phyloP scores from a whole-genome alignment of 306 rosid genomes.

The Dalbergia cultrata region DNA sequence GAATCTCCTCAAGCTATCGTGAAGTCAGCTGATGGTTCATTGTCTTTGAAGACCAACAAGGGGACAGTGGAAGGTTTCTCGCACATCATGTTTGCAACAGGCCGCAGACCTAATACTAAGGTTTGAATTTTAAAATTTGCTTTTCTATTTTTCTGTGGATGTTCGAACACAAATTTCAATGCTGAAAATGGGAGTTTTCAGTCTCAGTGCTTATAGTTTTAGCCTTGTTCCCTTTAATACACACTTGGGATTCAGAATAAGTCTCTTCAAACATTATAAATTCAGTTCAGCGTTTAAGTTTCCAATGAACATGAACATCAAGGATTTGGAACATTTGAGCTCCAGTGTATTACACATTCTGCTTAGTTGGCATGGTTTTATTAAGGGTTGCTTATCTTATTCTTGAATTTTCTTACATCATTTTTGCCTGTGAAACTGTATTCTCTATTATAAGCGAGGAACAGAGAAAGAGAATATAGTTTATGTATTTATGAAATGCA shows the following conservation, averaged over 20 bases:
- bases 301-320: constrained; percentile 31
- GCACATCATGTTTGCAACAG: constrained; percentile 96
- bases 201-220: not conserved
- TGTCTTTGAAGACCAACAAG: constrained; percentile 89
- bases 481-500: constrained; percentile 36
- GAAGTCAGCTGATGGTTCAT: constrained; percentile 81
- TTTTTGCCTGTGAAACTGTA: constrained; percentile 31
- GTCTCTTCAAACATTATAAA: constrained; percentile 24
- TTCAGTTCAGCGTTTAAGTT: constrained; percentile 31
- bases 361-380: constrained; percentile 10
- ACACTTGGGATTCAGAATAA: constrained; percentile 3
- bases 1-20: constrained; percentile 82
- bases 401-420: constrained; percentile 34
- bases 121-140: constrained; percentile 50
- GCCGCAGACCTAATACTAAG: constrained; percentile 93
- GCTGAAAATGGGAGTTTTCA: not conserved
- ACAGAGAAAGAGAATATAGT: constrained; percentile 9
- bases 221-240: not conserved
- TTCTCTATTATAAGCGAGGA: constrained; percentile 27
- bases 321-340: constrained; percentile 24
- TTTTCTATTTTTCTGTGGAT: not conserved
- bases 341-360: constrained; percentile 22
- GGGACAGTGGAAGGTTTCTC: constrained; percentile 90
- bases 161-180: constrained; percentile 3
- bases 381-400: constrained; percentile 26